These are phyloP conservation scores for Elaeagnus macrophylla DNA, from an alignment of 306 rosid genomes.

Conservation along the genomic window DNA sequence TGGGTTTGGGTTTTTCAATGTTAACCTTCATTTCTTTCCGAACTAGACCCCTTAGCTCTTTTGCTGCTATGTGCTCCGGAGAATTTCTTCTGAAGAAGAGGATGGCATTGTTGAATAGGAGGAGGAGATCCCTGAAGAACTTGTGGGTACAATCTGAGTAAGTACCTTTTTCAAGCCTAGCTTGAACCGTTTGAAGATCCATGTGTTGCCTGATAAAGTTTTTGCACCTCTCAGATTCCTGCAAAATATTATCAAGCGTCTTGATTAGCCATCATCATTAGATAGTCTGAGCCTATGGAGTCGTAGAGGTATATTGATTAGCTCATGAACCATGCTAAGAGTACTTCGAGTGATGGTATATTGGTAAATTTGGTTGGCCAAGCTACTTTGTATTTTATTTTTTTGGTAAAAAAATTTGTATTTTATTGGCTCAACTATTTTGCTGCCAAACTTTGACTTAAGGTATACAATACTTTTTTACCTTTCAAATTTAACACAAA, in stretches of 20 bases:
- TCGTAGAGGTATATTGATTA: too few relatives aligned
- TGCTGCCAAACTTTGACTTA: too few relatives aligned
- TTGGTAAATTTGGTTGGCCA: too few relatives aligned
- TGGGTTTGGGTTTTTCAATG: slow-evolving; percentile 3
- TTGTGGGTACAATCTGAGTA: slow-evolving; percentile 19
- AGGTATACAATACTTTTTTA: too few relatives aligned
- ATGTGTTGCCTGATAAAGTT: slow-evolving; percentile 37
- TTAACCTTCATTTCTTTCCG: slow-evolving; percentile 27
- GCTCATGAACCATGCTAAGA: too few relatives aligned
- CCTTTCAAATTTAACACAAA: too few relatives aligned
- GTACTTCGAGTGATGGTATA: too few relatives aligned
- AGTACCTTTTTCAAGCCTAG: slow-evolving; percentile 28
- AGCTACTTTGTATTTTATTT: too few relatives aligned
- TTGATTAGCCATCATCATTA: neutral
- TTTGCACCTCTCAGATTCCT: slow-evolving; percentile 42
- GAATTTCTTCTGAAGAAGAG: slow-evolving; percentile 29
- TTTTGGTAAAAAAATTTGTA: too few relatives aligned
- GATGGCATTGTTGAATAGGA: slow-evolving; percentile 35
- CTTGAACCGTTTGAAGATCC: slow-evolving; percentile 32
- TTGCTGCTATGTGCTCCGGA: slow-evolving; percentile 29
- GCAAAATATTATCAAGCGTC: neutral
- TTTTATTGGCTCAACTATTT: too few relatives aligned
- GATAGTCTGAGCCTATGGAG: too few relatives aligned
- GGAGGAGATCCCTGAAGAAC: slow-evolving; percentile 45
- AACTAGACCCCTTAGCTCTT: slow-evolving; percentile 28